These are phyloP conservation scores for Boletus reticuloceps DNA, from an alignment of 768 basidiomycete species.

Conservation along the genomic window DNA sequence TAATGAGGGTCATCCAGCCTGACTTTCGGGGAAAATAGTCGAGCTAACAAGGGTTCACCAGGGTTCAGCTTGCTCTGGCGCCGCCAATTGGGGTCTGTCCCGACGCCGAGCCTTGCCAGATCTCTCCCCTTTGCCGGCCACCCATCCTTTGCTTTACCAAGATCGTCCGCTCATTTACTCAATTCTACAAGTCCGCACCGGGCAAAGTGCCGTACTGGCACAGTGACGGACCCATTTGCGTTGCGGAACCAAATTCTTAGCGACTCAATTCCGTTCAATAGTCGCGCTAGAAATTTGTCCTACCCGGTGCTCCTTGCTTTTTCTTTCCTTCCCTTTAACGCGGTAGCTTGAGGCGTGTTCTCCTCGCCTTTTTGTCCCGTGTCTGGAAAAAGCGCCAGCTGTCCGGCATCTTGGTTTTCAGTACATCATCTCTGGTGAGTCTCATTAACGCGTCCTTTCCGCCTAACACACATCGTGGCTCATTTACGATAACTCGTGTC, in stretches of 20 bases:
- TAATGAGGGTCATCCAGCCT: slow-evolving; percentile 31
- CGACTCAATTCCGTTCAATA: slow-evolving; percentile 24
- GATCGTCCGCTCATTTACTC: slow-evolving; percentile 27
- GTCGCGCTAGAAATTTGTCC: slow-evolving; percentile 33
- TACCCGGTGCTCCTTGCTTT: slow-evolving; percentile 27
- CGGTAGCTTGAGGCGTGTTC: slow-evolving; percentile 19
- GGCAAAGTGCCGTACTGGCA: slow-evolving; percentile 29
- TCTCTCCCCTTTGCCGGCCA: slow-evolving; percentile 12
- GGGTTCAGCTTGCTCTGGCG: slow-evolving; percentile 28
- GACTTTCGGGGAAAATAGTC: slow-evolving; percentile 34
- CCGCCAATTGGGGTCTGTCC: slow-evolving; percentile 26
- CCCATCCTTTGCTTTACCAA: slow-evolving; percentile 15
- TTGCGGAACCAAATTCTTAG: slow-evolving; percentile 37
- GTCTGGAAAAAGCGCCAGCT: slow-evolving; percentile 17
- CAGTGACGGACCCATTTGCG: slow-evolving; percentile 31
- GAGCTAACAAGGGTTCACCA: slow-evolving; percentile 25
- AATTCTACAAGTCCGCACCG: slow-evolving; percentile 20
- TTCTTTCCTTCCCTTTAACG: slow-evolving; percentile 30
- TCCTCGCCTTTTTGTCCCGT: slow-evolving; percentile 22
- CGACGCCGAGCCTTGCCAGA: slow-evolving; percentile 17
- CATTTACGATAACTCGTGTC: slow-evolving; percentile 29
- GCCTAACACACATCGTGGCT: slow-evolving; percentile 30
- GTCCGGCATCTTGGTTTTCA: slow-evolving; percentile 23
- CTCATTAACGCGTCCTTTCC: slow-evolving; percentile 29
- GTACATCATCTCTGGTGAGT: slow-evolving; percentile 35